Conservation (phyloP, 2,329 filamentous ascomycete species). For the Fusarium papillatum region DNA sequence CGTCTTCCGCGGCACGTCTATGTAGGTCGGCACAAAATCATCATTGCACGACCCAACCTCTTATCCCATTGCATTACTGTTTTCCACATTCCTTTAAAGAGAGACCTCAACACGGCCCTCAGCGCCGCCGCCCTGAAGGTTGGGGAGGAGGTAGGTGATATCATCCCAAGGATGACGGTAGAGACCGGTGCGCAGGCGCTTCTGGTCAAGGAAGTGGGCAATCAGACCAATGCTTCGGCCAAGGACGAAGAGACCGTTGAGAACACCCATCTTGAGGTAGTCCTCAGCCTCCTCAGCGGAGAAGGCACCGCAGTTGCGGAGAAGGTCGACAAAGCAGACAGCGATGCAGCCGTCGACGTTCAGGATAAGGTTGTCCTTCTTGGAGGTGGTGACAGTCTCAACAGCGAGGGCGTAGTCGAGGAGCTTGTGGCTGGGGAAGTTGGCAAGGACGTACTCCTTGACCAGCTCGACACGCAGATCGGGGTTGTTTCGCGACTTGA, state of each 20-base stretch:
- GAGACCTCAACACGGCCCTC: conserved; percentile 94
- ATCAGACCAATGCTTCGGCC: conserved; percentile 98
- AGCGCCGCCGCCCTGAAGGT: conserved; percentile 78
- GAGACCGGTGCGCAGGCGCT: conserved; percentile 97
- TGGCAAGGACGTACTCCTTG: conserved; percentile 98
- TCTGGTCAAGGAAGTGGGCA: conserved; percentile 99
- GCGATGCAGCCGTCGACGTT: conserved; percentile 99
- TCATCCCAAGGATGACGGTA: conserved; percentile 99
- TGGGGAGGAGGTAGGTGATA: conserved; percentile 94
- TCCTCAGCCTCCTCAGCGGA: conserved; percentile 96
- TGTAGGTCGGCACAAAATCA: conserved; percentile 47
- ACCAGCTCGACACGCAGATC: conserved; percentile 99
- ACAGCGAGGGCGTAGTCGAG: conserved; percentile 99
- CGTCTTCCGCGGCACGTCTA: conserved; percentile 44
- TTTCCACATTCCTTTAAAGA: conserved; percentile 63
- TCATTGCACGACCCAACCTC: conserved; percentile 50
- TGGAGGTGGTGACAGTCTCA: conserved; percentile 97
- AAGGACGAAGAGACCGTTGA: conserved; percentile 99
- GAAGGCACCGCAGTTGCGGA: conserved; percentile 99
- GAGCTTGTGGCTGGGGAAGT: conserved; percentile 98
- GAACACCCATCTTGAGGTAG: conserved; percentile 98
- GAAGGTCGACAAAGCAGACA: conserved; percentile 97
- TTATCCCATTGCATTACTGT: conserved; percentile 43
- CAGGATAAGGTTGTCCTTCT: conserved; percentile 99
- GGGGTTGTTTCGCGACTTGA: conserved; percentile 99